A percentile compares a stretch with the other conserved stretches of the same genome.
Conservation (phyloP, 1,139 yeast genomes). For the Pichia sp. region DNA sequence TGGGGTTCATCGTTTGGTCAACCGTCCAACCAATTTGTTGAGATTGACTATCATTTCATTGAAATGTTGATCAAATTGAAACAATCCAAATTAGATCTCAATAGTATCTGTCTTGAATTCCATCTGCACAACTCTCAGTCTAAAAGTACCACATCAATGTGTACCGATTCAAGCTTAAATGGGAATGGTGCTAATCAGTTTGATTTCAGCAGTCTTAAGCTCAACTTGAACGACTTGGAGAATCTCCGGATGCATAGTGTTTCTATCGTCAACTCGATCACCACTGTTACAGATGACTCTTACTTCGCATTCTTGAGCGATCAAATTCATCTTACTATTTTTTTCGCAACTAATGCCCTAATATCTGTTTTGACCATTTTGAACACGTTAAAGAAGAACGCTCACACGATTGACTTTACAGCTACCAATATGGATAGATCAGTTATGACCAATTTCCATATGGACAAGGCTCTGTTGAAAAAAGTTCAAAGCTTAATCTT, state of each 20-base stretch:
- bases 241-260: constrained; percentile 4
- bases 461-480: neutral
- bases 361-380: constrained; percentile 24
- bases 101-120: constrained; percentile 1
- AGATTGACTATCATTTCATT: constrained; percentile 63
- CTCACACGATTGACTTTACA: neutral
- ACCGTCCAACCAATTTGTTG: constrained; percentile 72
- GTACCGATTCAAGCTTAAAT: too few relatives aligned
- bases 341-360: constrained; percentile 43
- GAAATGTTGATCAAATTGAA: constrained; percentile 38
- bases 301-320: constrained; percentile 66
- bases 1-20: constrained; percentile 70
- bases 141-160: too few relatives aligned
- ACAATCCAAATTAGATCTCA: constrained; percentile 28
- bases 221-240: constrained; percentile 2
- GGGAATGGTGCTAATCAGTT: neutral
- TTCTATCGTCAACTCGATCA: constrained; percentile 25
- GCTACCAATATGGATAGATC: neutral
- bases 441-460: neutral
- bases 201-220: neutral
- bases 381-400: neutral
- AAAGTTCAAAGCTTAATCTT: constrained; percentile 6
- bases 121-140: too few relatives aligned
- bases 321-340: constrained; percentile 55
- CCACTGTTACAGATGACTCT: constrained; percentile 45